A percentile compares a stretch with the other conserved stretches of the same genome.
Conservation (phyloP, 108 stramenopile genomes). For the Stephanodiscus minutulus region DNA sequence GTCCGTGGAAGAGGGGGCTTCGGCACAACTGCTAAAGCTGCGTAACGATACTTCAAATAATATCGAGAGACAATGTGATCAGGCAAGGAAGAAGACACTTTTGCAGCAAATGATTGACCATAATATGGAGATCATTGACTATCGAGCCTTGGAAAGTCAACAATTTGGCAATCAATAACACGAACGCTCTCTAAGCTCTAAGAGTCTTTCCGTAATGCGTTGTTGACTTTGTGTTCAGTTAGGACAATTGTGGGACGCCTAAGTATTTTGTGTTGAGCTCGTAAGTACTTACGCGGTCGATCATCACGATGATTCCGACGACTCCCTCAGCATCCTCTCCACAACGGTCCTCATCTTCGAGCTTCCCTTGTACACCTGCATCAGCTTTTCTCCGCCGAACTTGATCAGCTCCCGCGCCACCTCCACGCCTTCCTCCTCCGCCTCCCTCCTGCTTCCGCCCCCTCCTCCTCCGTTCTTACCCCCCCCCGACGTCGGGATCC, state of each 20-base stretch:
- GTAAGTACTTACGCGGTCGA: too few species aligned
- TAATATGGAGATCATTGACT: too few species aligned
- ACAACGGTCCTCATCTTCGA: conserved; percentile 54
- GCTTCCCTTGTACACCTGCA: conserved; percentile 64
- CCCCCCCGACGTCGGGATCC: conserved; percentile 44
- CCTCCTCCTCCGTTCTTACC: background rate
- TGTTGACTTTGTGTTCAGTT: too few species aligned
- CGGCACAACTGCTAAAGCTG: conserved; percentile 4
- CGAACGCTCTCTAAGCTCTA: background rate
- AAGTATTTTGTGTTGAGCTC: too few species aligned
- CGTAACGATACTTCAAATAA: background rate
- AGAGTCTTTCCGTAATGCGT: background rate
- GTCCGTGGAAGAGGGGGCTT: conserved; percentile 4
- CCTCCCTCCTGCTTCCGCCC: conserved; percentile 42
- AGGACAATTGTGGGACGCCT: background rate
- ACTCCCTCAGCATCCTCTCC: conserved; percentile 48
- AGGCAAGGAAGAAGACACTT: conserved; percentile 23
- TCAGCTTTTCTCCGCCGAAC: conserved; percentile 66
- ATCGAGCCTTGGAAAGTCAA: background rate
- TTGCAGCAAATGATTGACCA: background rate
- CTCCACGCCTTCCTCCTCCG: conserved; percentile 64
- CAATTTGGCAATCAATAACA: background rate
- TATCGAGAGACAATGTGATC: conserved; percentile 9
- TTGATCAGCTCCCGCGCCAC: conserved; percentile 74
- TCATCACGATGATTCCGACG: conserved; percentile 22